These are phyloP conservation scores for Stachybotrys echinatus DNA, from an alignment of 2,329 filamentous ascomycete genomes.

Conservation along the genomic window DNA sequence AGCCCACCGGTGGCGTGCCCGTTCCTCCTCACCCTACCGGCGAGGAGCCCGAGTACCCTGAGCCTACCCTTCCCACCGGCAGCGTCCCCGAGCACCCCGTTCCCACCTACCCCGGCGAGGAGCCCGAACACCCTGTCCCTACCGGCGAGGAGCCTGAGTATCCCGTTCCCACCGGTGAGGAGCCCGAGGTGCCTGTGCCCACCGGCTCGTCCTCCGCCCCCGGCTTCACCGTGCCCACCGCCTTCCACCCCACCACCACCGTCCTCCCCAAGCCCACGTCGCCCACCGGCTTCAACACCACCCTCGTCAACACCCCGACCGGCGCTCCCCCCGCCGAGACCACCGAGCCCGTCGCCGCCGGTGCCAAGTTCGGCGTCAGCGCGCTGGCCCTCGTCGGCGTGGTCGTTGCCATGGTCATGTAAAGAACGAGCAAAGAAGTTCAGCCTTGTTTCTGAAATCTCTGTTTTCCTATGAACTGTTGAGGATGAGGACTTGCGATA, in stretches of 20 bases:
- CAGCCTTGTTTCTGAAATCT: too few species aligned
- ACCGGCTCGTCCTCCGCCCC: neutral
- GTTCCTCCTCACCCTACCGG: neutral
- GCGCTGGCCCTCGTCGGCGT: conserved; percentile 11
- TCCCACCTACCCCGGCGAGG: conserved; percentile 46
- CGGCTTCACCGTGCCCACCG: conserved; percentile 1
- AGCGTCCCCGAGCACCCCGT: conserved; percentile 24
- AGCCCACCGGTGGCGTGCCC: conserved; percentile 5
- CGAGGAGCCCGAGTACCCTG: neutral
- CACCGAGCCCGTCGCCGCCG: conserved; percentile 7
- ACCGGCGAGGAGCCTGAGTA: neutral
- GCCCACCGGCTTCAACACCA: conserved; percentile 7
- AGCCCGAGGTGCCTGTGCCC: neutral
- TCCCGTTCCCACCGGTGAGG: neutral
- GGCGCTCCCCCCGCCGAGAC: neutral
- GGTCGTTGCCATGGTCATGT: conserved; percentile 13
- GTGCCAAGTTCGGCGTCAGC: conserved; percentile 12
- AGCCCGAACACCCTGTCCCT: neutral
- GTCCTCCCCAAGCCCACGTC: conserved; percentile 1
- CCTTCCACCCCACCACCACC: neutral
- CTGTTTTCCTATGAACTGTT: too few species aligned
- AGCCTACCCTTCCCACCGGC: neutral
- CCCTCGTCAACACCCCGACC: conserved; percentile 2
- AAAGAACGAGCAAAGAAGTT: conserved; percentile 3
- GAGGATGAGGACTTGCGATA: too few species aligned